Base-by-base conservation (phyloP, 1,284 basidiomycete species). In the Microstroma glucosiphilum region DNA sequence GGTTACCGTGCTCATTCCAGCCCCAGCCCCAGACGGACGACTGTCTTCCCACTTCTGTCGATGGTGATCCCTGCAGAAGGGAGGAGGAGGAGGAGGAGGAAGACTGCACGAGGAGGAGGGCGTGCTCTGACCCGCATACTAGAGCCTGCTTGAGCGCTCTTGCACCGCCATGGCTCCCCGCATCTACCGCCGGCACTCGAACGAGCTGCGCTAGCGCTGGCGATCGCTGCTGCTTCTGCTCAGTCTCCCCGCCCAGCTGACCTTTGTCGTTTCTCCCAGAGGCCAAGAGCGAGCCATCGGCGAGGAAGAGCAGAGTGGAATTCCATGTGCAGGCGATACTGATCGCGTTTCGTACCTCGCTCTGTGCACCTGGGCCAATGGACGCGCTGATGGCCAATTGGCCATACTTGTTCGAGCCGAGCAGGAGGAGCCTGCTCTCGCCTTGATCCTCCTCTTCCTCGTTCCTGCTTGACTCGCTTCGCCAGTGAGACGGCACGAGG, bases 1-100 rank as follows among this genome's bases (percentile, higher is more conserved):
- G 40, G 40, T 61, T 61, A 7, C 60, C 60, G 43, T 61, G 60
- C 37, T 61, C 60, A 40, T 61, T 61, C 60, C 60, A 61, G 6
- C 60, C 60, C 60, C 60, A 61, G 1, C 60, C 60, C 54, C 25
- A 60, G 12, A 61, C 55, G 17, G 13, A 15, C 51, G 51, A 17
- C 51, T 60, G 25, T 13, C 19, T 48, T 43, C 17, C 46, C 51
- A n/a, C 41, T 43, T n/a, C 41, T 43, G 41, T 43, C 11, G 41
- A n/a, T 43, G n/a, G n/a, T n/a, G 11, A 11, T 43, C 41, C 41
- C 41, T 43, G 11, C 11, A 11, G 41, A 43, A 43, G 41, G 41
- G n/a, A 43, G n/a, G 41, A 43, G 41, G 11, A n/a, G 11, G 41
- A 11, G 41, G 25, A 17, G 21, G 12, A 17, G n/a, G 21, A 23